Evolutionary conservation across 257 asterid species (phyloP).

Genomic region (Jasminum sambac): DNA sequence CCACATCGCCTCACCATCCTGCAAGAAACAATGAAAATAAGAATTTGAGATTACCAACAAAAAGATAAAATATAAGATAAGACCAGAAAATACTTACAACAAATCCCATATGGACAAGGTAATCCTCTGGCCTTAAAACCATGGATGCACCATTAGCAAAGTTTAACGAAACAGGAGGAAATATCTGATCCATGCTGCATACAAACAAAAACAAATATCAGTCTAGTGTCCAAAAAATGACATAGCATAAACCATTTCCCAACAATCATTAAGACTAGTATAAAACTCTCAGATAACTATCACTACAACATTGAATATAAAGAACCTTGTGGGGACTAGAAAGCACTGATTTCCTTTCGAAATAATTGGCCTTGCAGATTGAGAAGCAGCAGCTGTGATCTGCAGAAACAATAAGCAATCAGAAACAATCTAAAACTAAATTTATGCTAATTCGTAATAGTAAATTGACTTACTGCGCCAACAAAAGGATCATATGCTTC

Average conservation of each 20-base stretch:
- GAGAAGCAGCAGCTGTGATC: conserved; percentile 68
- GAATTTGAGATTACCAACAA: conserved; percentile 1
- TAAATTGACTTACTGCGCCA: conserved; percentile 56
- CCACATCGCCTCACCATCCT: conserved; percentile 88
- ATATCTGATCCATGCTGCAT: conserved; percentile 62
- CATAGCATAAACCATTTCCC: conserved; percentile 1
- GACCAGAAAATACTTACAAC: conserved; percentile 47
- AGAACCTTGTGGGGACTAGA: conserved; percentile 55
- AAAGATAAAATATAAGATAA: neutral
- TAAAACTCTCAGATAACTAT: neutral
- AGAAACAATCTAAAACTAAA: conserved; percentile 8
- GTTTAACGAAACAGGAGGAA: conserved; percentile 70
- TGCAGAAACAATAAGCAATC: conserved; percentile 33
- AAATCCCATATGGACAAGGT: conserved; percentile 64
- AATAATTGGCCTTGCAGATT: conserved; percentile 47
- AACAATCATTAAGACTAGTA: neutral
- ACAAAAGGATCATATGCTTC: conserved; percentile 85
- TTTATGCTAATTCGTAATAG: neutral
- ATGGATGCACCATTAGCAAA: conserved; percentile 75
- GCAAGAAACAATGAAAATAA: conserved; percentile 29
- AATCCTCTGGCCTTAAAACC: conserved; percentile 68
- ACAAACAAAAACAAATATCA: conserved; percentile 19
- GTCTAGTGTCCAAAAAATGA: conserved; percentile 21
- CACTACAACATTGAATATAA: neutral
- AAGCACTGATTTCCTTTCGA: conserved; percentile 69